Evolutionary conservation across 352 stramenopile genomes (phyloP).

Genomic region (Globisporangium yorkense): DNA sequence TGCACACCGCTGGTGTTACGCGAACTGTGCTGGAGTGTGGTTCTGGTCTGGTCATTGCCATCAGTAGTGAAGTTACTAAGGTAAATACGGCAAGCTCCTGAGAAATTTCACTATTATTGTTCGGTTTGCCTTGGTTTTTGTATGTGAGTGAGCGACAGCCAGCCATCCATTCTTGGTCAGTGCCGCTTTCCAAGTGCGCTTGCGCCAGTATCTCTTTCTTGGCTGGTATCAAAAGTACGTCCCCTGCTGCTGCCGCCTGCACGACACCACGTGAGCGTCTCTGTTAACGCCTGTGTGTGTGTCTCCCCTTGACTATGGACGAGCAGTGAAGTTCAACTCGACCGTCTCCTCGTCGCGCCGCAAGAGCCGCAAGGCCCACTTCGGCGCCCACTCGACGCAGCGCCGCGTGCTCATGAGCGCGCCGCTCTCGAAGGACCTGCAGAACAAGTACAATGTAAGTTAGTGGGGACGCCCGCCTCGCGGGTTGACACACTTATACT

Average conservation of each 20-base stretch:
- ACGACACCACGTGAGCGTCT: no score
- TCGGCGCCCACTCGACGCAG: conserved; percentile 94
- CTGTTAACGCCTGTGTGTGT: neutral
- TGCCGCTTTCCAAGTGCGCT: neutral
- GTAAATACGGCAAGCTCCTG: no score
- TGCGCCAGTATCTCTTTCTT: conserved; percentile 79
- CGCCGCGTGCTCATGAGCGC: conserved; percentile 97
- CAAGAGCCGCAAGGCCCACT: conserved; percentile 99
- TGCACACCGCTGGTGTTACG: no score
- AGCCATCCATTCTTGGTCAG: neutral
- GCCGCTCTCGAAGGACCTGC: conserved; percentile 98
- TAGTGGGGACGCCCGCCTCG: conserved; percentile 34
- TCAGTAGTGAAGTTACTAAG: no score
- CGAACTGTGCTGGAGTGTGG: no score
- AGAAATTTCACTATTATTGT: no score
- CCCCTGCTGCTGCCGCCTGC: neutral
- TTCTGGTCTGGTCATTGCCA: no score
- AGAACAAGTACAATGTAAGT: conserved; percentile 99
- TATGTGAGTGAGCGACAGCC: neutral
- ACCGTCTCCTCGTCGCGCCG: conserved; percentile 93
- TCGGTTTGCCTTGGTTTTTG: neutral
- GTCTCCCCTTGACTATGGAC: neutral
- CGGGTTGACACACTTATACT: conserved; percentile 54
- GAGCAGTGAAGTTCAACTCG: conserved; percentile 91
- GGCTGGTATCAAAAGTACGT: conserved; percentile 84